Evolutionary conservation across 2,329 filamentous ascomycete species (phyloP).

Genomic region (Tolypocladium guangdongense): DNA sequence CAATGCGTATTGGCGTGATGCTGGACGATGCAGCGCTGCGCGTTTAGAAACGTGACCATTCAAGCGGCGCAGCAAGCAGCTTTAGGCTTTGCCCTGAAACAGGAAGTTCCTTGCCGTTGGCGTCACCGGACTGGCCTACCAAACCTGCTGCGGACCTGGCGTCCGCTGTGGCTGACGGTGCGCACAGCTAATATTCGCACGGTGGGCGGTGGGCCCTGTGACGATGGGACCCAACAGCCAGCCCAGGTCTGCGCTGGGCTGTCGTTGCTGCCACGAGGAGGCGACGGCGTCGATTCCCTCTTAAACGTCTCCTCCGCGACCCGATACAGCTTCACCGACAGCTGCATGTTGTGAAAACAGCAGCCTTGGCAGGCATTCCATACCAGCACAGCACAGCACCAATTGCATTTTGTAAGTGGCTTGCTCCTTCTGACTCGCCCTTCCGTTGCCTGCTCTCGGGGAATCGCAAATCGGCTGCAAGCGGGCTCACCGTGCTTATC

Average conservation of each 20-base stretch:
- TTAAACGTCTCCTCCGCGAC: neutral
- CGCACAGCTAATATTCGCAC: neutral
- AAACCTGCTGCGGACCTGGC: neutral
- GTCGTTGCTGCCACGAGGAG: conserved; percentile 2
- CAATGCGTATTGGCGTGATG: neutral
- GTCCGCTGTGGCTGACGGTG: neutral
- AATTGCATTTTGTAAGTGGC: conserved; percentile 1
- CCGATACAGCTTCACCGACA: neutral
- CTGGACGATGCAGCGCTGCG: neutral
- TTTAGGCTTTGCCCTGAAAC: neutral
- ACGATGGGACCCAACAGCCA: conserved; percentile 1
- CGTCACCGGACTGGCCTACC: neutral
- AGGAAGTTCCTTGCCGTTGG: neutral
- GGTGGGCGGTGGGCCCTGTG: conserved; percentile 3
- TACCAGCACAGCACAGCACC: conserved; percentile 1
- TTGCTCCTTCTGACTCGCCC: neutral
- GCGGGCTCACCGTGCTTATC: neutral
- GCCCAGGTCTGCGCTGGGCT: neutral
- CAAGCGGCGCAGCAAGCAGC: neutral
- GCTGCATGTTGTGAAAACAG: conserved; percentile 1
- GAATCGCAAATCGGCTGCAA: neutral
- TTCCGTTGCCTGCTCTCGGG: neutral
- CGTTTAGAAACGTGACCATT: neutral
- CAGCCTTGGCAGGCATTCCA: conserved; percentile 1
- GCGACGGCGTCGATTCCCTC: neutral